Evolutionary conservation across 805 yeast species (phyloP), one percentile per base, ranked within the genome.

Genomic region (Myxozyma neotropica): DNA sequence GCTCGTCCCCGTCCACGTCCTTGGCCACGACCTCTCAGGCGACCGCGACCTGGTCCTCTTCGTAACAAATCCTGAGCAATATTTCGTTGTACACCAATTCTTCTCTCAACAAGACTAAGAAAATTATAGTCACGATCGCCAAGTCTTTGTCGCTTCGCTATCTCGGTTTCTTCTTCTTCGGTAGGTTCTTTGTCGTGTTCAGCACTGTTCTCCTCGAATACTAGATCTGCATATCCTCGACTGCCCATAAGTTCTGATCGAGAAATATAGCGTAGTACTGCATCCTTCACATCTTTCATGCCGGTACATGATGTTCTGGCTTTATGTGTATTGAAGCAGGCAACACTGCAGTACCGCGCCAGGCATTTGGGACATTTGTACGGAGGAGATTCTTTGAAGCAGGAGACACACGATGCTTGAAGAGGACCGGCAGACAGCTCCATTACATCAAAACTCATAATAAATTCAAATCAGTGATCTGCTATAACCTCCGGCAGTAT

Each of bases 81-180:
- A 27, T 62, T 62, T 26, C 55, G 40, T 26, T 55, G 58, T 19
- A 62, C 66, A 15, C 64, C 64, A 19, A 62, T 39, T 43, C 64
- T 33, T 17, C 66, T 35, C 39, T 60, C 66, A n/a, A 62, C 6
- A 12, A 57, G 50, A 45, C 58, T 62, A 23, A 62, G 50, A 46
- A 62, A 62, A 33, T 62, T 62, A 35, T 62, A 62, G 46, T 62
- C 66, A 2, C 66, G 55, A 31, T 62, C 58, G 13, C 58, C 53
- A n/a, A 62, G 24, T 36, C 39, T 23, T 45, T 51, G 63, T 27
- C 59, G 36, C 12, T 53, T 60, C 15, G 35, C 44, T 2, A 17
- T 42, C n/a, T 58, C 58, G 7, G 38, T 44, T 6, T 19, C 51
- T 23, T 33, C 53, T 23, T 47, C 56, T 7, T 31, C 40, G 21